Conservation (phyloP, 75 land plant species). For the Chamaecyparis obtusa region DNA sequence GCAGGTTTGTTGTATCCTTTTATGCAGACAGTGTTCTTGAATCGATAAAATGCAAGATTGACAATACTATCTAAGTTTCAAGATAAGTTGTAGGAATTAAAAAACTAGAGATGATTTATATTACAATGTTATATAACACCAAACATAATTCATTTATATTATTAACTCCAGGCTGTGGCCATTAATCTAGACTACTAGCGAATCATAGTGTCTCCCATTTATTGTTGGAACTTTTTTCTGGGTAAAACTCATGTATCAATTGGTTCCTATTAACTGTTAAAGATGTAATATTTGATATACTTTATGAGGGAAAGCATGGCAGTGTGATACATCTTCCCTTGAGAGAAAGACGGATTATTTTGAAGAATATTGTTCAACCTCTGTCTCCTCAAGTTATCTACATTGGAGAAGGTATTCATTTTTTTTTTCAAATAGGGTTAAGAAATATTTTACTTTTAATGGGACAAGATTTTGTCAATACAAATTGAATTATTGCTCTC, state of each 20-base stretch:
- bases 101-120: background rate
- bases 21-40: background rate
- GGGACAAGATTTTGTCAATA: background rate
- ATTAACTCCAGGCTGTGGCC: background rate
- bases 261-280: background rate
- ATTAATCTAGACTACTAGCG: background rate
- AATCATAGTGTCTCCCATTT: background rate
- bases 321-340: constrained; percentile 2
- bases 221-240: background rate
- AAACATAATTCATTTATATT: background rate
- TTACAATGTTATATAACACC: background rate
- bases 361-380: constrained; percentile 7
- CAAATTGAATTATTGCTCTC: background rate
- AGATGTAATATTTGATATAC: constrained; percentile 6
- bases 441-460: background rate
- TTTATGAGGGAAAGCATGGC: background rate
- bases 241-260: background rate
- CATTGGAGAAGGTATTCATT: constrained; percentile 17
- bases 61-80: background rate
- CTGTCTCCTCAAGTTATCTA: constrained; percentile 11
- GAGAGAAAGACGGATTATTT: constrained; percentile 12
- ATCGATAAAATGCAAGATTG: background rate
- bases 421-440: background rate
- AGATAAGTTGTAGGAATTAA: background rate
- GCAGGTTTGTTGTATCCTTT: constrained; percentile 3